These are phyloP conservation scores for Penicillium rolfsii DNA, from an alignment of 2,329 filamentous ascomycete species.

Conservation along the genomic window DNA sequence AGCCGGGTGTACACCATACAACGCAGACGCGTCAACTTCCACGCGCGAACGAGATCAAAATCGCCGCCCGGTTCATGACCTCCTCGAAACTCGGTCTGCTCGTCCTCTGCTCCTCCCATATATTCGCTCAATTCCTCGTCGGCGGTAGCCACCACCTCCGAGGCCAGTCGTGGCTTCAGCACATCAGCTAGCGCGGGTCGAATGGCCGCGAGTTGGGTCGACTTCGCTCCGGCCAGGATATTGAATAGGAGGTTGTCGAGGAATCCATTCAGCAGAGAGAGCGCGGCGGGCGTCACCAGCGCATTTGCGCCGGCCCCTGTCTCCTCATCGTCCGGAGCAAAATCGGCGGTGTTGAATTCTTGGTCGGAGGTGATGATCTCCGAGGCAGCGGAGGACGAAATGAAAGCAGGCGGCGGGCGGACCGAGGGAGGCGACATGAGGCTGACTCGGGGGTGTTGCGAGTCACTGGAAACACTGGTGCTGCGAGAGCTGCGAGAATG, in stretches of 20 bases:
- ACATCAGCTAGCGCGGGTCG: slow-evolving; percentile 84
- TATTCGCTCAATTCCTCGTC: slow-evolving; percentile 89
- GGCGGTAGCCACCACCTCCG: slow-evolving; percentile 78
- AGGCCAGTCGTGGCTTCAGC: slow-evolving; percentile 84
- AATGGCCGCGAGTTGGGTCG: slow-evolving; percentile 73
- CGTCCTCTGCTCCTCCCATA: slow-evolving; percentile 75
- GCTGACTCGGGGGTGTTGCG: slow-evolving; percentile 36
- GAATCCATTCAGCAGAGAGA: slow-evolving; percentile 84
- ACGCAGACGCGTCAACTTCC: slow-evolving; percentile 88
- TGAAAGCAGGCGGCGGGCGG: slow-evolving; percentile 80
- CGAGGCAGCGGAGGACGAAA: slow-evolving; percentile 83
- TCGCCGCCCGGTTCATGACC: slow-evolving; percentile 57
- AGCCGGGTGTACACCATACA: slow-evolving; percentile 99
- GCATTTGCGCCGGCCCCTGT: slow-evolving; percentile 69
- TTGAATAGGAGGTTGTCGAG: slow-evolving; percentile 92
- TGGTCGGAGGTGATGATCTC: slow-evolving; percentile 91
- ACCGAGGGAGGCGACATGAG: slow-evolving; percentile 70
- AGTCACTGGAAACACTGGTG: slow-evolving; percentile 44
- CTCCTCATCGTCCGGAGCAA: slow-evolving; percentile 70
- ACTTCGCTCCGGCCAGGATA: slow-evolving; percentile 77
- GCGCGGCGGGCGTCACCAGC: slow-evolving; percentile 70
- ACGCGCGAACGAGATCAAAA: slow-evolving; percentile 90
- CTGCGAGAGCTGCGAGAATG: slow-evolving; percentile 48
- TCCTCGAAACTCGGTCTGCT: slow-evolving; percentile 66
- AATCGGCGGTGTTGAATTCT: slow-evolving; percentile 70